Base-by-base conservation (phyloP, 2,329 filamentous ascomycete genomes). In the Pyricularia sp. region DNA sequence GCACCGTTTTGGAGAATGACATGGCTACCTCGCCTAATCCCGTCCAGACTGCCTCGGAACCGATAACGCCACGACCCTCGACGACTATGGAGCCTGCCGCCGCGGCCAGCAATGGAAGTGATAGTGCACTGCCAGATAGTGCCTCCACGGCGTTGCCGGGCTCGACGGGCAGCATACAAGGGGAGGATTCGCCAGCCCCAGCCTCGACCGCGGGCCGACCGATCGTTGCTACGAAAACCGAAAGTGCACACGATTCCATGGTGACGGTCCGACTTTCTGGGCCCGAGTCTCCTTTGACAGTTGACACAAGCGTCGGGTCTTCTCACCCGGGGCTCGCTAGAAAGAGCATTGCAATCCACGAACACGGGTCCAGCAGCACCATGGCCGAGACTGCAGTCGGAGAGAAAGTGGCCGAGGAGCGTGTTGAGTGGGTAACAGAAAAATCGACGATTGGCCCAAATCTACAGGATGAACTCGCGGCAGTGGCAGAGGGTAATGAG, bases 181-280 rank as follows among this genome's bases (percentile, higher is more conserved):
- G 58, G 23, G 58, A 23, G 25, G 14, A 61, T 25, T n/a, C 23
- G 58, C 58, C 58, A 26, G 12, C 7, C 12, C 11, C 58, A 12
- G 25, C 23, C 7, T 61, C 58, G 23, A 26, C 58, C 7, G n/a
- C 10, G 58, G 26, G 10, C 42, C 42, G n/a, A 7, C 25, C 58
- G 58, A 26, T 14, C 10, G 10, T 25, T 61, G 58, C 58, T 61
- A 61, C 36, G 55, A 65, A 23, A 20, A 69, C 58, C 25, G 31
- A 55, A 30, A 66, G 2, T 5, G 76, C 77, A 9, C 80, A 81
- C 72, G 88, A 90, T 76, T 91, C 88, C 0, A 88, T 91, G 81
- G 87, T 90, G 26, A 90, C 88, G 3, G 88, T 91, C 23, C 84
- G 87, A 59, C 81, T 91, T 64, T 90, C 88, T 2, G 88, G 89